phyloP scores from a whole-genome alignment of 2,329 filamentous ascomycete species.

The Uncinocarpus reesii region DNA sequence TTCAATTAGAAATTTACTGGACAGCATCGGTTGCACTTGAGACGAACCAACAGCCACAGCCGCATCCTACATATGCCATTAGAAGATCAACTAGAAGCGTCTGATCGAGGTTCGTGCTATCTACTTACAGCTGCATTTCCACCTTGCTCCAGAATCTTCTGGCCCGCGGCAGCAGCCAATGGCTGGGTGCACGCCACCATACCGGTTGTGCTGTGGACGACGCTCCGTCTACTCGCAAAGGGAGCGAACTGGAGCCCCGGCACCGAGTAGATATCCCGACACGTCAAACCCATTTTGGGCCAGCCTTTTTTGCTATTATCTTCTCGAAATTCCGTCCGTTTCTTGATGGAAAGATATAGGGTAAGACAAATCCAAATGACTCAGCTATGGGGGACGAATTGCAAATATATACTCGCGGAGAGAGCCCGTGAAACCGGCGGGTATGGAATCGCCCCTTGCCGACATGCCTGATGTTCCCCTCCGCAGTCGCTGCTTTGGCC shows the following conservation, averaged over 20 bases:
- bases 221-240: slow-evolving; percentile 73
- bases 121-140: slow-evolving; percentile 80
- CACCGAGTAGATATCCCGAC: slow-evolving; percentile 13
- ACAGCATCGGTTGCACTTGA: too few relatives aligned
- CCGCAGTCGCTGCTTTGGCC: not conserved
- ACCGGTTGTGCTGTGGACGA: slow-evolving; percentile 84
- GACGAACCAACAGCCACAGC: slow-evolving; percentile 74
- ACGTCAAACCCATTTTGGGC: slow-evolving; percentile 12
- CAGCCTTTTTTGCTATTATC: not conserved
- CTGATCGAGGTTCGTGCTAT: not conserved
- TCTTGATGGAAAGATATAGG: too few relatives aligned
- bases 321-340: not conserved
- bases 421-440: not conserved
- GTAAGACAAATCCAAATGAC: too few relatives aligned
- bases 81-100: too few relatives aligned
- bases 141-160: slow-evolving; percentile 72
- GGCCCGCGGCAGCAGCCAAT: slow-evolving; percentile 75
- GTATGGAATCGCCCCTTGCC: not conserved
- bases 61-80: slow-evolving; percentile 56
- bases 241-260: slow-evolving; percentile 40
- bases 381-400: not conserved
- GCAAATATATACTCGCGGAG: not conserved
- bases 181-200: slow-evolving; percentile 88
- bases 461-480: not conserved
- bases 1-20: too few relatives aligned